Evolutionary conservation across 23 red algal species (phyloP).

Genomic region (Gracilaria caudata): DNA sequence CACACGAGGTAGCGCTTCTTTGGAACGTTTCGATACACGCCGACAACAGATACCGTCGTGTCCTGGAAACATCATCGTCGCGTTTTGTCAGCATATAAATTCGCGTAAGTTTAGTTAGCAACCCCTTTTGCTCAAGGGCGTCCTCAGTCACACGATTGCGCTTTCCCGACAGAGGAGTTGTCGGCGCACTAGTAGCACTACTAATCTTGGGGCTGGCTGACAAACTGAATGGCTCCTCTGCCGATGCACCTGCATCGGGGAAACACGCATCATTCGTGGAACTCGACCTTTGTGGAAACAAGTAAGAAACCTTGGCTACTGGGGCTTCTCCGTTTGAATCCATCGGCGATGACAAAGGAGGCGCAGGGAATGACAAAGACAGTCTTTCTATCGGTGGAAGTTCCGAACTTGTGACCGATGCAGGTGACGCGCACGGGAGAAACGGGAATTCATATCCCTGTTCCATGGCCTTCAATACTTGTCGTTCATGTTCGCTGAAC

Average conservation of each 20-base stretch:
- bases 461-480: constrained; percentile 15
- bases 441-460: constrained; percentile 19
- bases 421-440: background rate
- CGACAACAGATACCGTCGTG: constrained; percentile 53
- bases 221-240: constrained; percentile 9
- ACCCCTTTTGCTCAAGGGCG: background rate
- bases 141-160: background rate
- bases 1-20: constrained; percentile 46
- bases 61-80: constrained; percentile 18
- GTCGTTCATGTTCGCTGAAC: constrained; percentile 45
- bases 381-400: constrained; percentile 26
- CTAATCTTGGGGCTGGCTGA: background rate
- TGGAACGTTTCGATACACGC: constrained; percentile 71
- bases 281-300: background rate
- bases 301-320: background rate
- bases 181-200: background rate
- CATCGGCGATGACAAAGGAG: background rate
- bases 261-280: background rate
- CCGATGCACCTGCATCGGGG: background rate
- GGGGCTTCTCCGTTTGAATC: constrained; percentile 5
- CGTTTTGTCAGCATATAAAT: constrained; percentile 35
- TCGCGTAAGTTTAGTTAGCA: constrained; percentile 36
- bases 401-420: constrained; percentile 20
- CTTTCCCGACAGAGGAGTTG: background rate
- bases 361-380: background rate